A percentile compares a stretch with the other conserved stretches of the same genome.
Conservation (phyloP, 2,329 filamentous ascomycete genomes). For the Lasiodiplodia theobromae region DNA sequence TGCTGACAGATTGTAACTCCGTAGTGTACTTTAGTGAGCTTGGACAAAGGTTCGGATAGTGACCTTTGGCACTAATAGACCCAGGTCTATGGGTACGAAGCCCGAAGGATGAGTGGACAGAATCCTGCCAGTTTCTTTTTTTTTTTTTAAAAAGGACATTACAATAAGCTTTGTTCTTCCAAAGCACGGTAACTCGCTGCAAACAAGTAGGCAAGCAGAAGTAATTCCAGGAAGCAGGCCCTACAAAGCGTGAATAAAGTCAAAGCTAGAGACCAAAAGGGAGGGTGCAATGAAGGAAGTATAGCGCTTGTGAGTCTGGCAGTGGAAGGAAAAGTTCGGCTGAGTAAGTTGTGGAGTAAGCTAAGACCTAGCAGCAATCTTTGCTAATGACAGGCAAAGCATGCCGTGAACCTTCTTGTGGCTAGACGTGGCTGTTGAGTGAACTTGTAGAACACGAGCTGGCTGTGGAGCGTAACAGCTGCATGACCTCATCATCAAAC, state of each 20-base stretch:
- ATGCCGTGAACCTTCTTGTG: background rate
- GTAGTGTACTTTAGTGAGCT: too few relatives aligned
- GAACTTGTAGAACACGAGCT: background rate
- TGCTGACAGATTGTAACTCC: too few relatives aligned
- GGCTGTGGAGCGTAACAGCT: constrained; percentile 7
- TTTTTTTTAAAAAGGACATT: background rate
- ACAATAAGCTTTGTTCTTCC: background rate
- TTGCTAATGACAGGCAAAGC: background rate
- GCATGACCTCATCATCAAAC: background rate
- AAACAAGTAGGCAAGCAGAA: background rate
- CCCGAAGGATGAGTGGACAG: too few relatives aligned
- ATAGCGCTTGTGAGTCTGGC: background rate
- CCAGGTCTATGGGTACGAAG: too few relatives aligned
- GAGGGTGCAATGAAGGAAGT: too few relatives aligned
- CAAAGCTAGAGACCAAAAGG: background rate
- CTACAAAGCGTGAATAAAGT: background rate
- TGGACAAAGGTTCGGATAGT: too few relatives aligned
- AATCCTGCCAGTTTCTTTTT: too few relatives aligned
- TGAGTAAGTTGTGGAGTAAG: background rate
- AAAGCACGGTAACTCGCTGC: background rate
- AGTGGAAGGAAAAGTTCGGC: background rate
- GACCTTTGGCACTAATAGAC: too few relatives aligned
- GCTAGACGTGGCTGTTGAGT: background rate
- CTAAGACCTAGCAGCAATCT: background rate
- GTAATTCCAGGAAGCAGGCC: background rate